Evolutionary conservation across 2,329 filamentous ascomycete genomes (phyloP), one percentile per base, ranked within the genome.

Genomic region (Colletotrichum sp.): DNA sequence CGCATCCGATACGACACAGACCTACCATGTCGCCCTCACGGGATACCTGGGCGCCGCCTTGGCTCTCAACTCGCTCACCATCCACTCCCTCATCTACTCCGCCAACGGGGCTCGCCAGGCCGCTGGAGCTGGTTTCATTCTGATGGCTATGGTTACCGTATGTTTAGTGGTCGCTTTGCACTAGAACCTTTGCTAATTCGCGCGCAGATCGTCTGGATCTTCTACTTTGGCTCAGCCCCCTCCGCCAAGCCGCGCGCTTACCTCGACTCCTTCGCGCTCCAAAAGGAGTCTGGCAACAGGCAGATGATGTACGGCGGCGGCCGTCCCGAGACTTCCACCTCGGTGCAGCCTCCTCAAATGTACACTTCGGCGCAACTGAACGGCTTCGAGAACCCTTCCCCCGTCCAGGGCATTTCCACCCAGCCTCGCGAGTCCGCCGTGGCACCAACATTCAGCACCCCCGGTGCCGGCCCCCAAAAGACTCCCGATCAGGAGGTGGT

Each of bases 201-300:
- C 15, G 22, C 25, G 2, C 80, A 98, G 96, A 95, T 98, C 80
- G 92, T 98, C 75, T 99, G 97, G 97, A 98, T 98, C 80, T 98
- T 98, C 86, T 98, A 98, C 89, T 99, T 98, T 82, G 97, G 97
- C 81, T 98, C 96, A 3, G 94, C 96, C 22, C 96, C 96, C 2
- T 94, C 95, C 56, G 95, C 96, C 18, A 91, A 93, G 70, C 95
- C 96, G 78, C 94, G 96, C 80, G 93, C 95, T 73, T 98, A 97
- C 84, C 94, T 98, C 80, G 97, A 99, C 86, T 98, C 96, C 1
- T 98, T 98, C 82, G 96, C 97, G 65, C 90, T 98, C 27, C 92
- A 97, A 87, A 98, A 98, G 87, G 96, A 98, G 81, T 92, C 90
- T 1, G 91, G 90, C 85, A 88, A 92, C 88, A 87, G 94, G 85